These are phyloP conservation scores for Lentinula raphanica DNA, from an alignment of 768 basidiomycete species.

Conservation along the genomic window DNA sequence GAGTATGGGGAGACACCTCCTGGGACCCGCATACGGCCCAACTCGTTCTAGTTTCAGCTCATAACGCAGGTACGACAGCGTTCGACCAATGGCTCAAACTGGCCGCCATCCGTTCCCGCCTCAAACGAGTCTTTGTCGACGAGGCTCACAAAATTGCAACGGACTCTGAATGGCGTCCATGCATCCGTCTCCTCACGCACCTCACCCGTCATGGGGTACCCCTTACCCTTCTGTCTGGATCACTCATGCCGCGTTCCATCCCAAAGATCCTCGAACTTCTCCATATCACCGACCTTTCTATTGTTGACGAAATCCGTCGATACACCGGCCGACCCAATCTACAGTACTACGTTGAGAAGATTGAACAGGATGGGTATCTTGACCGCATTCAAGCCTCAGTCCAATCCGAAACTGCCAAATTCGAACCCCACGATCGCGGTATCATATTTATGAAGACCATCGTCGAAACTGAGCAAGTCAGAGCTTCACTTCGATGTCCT, in stretches of 20 bases:
- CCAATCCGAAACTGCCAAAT: too few species aligned
- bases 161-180: neutral
- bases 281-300: neutral
- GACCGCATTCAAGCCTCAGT: too few species aligned
- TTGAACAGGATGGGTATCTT: neutral
- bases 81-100: neutral
- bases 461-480: too few species aligned
- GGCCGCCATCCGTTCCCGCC: neutral
- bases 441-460: too few species aligned
- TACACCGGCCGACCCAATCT: neutral
- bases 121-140: neutral
- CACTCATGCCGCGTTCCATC: neutral
- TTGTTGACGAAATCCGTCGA: slow-evolving; percentile 2
- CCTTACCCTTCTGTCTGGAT: neutral
- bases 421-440: too few species aligned
- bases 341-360: neutral
- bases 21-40: neutral
- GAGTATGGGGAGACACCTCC: neutral
- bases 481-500: neutral
- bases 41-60: slow-evolving; percentile 1
- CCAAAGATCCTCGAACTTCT: neutral
- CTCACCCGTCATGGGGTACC: neutral
- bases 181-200: neutral
- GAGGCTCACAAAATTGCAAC: neutral
- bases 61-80: neutral